Evolutionary conservation across 345 rosid genomes (phyloP).

Genomic region (Limnanthes douglasii): DNA sequence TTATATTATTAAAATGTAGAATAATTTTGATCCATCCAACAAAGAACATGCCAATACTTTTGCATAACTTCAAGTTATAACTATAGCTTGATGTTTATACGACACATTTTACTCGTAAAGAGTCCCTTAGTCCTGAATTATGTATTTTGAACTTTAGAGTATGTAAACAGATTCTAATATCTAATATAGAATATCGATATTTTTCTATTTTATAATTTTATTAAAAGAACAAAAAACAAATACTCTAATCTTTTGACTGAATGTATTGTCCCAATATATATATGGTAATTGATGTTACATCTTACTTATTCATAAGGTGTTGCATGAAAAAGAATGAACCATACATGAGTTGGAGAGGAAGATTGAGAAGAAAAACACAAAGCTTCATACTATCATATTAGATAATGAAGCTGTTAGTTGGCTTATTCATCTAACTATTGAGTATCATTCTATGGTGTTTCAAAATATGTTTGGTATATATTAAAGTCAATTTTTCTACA

Average conservation of each 20-base stretch:
- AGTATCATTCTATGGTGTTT: neutral
- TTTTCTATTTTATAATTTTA: neutral
- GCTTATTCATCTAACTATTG: constrained; percentile 1
- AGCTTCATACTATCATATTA: constrained; percentile 65
- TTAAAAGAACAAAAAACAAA: neutral
- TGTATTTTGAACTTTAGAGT: neutral
- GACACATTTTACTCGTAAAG: neutral
- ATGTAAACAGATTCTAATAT: neutral
- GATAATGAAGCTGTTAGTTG: constrained; percentile 79
- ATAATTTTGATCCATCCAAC: constrained; percentile 37
- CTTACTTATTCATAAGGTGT: constrained; percentile 83
- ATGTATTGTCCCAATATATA: too few species aligned
- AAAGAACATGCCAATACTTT: constrained; percentile 53
- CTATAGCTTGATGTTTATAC: neutral
- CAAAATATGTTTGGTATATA: neutral
- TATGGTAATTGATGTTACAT: too few species aligned
- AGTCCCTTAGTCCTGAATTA: neutral
- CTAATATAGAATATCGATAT: neutral
- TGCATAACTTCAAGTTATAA: constrained; percentile 47
- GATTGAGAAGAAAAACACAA: constrained; percentile 76
- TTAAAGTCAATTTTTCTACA: constrained; percentile 3
- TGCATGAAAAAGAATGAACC: constrained; percentile 44
- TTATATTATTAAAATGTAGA: constrained; percentile 47
- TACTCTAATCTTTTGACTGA: too few species aligned
- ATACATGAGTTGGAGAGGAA: constrained; percentile 59